phyloP scores from a whole-genome alignment of 129 eudicot genomes.

The Glebionis coronaria region DNA sequence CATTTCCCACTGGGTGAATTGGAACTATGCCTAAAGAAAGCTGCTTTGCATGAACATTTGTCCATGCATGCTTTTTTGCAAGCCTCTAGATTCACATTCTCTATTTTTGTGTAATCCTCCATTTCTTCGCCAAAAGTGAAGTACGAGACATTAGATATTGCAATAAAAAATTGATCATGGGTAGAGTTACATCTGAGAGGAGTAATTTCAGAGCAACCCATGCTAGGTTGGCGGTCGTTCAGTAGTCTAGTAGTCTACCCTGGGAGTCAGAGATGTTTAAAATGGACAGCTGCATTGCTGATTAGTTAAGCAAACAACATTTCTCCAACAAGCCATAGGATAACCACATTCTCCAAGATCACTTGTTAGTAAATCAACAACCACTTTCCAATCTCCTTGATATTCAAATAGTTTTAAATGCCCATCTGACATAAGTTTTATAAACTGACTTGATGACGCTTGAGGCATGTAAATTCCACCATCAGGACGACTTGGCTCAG shows the following conservation, averaged over 20 bases:
- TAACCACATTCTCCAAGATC: conserved; percentile 18
- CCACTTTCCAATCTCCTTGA: background rate
- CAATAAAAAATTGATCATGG: too few species aligned
- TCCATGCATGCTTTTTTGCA: too few species aligned
- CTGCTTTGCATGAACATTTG: too few species aligned
- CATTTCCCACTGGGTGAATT: too few species aligned
- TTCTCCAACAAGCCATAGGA: conserved; percentile 37
- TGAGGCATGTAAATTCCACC: background rate
- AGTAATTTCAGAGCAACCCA: conserved; percentile 29
- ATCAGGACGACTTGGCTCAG: background rate
- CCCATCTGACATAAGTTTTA: conserved; percentile 26
- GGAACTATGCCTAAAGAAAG: too few species aligned
- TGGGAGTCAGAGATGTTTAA: background rate
- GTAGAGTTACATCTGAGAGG: conserved; percentile 17
- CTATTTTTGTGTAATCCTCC: too few species aligned
- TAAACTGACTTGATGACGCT: conserved; percentile 7
- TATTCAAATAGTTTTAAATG: conserved; percentile 13
- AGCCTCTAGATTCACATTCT: too few species aligned
- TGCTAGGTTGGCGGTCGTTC: conserved; percentile 9
- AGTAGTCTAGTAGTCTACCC: conserved; percentile 5
- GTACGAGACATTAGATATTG: too few species aligned
- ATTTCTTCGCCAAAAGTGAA: too few species aligned
- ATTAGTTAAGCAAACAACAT: conserved; percentile 29
- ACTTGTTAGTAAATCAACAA: background rate
- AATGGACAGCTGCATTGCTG: conserved; percentile 32